Evolutionary conservation across 1,139 yeast genomes (phyloP), one percentile per base, ranked within the genome.

Genomic region (Scheffersomyces lignicola): DNA sequence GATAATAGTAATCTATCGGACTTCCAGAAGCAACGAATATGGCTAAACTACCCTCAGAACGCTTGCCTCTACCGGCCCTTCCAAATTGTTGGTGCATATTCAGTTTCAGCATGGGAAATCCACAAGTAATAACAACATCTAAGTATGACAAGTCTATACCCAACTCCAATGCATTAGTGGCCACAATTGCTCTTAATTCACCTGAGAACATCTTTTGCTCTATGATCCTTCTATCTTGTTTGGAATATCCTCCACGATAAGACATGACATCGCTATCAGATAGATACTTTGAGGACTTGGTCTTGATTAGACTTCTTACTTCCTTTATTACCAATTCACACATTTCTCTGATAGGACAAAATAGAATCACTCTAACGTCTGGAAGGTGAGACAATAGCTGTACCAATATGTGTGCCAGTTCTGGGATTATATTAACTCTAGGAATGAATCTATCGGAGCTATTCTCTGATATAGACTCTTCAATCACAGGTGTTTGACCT

Each of bases 81-180:
- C 98, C 99, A 65, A 94, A 83, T 52, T 92, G 98, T 57, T 92
- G 99, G 47, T 92, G 88, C 51, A 92, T 74, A 43, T 88, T 88
- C 42, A 94, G 83, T 40, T 89, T 74, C 42, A 95, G 85, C 27
- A 79, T 65, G 0, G 98, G 98, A 45, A 92, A 94, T 0, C 97
- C 97, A 49, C 95, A 88, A 58, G 89, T 78, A 2, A 92, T 64
- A 0, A 90, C 97, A 1, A 95, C 89, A 59, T 92, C 98, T 35
- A 92, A 65, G 16, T 84, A 86, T 31, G 97, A 95, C 43, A 92
- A 83, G 65, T 92, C 98, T 34, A 92, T 87, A 32, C 99, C 99
- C 34, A 92, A 69, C 54, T 92, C 99, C 39, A 92, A 64, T 0
- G 99, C 98, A 60, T 89, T 89, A 0, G 99, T 94, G 0, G 98